Percentiles rank a stretch among this genome's conserved stretches.
phyloP scores from a whole-genome alignment of 306 rosid genomes.

The Canavalia gladiata region DNA sequence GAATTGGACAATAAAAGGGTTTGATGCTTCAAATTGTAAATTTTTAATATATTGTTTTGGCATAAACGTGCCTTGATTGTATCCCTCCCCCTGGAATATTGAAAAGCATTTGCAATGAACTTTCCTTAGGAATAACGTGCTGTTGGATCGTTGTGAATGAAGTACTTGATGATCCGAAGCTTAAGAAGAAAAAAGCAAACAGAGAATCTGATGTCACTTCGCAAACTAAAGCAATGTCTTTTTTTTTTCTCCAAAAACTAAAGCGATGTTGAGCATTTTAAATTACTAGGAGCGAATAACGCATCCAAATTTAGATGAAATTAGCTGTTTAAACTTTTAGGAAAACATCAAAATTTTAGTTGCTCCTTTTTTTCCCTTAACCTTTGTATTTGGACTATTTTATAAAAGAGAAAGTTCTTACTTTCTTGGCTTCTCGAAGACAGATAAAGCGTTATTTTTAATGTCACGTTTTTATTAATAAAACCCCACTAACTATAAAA shows the following conservation, averaged over 20 bases:
- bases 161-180: background rate
- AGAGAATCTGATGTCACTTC: constrained; percentile 40
- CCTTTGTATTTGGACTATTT: background rate
- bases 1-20: constrained; percentile 59
- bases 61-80: constrained; percentile 48
- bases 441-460: background rate
- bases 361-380: background rate
- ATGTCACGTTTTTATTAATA: background rate
- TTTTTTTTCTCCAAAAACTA: background rate
- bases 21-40: constrained; percentile 53
- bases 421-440: background rate
- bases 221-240: constrained; percentile 1
- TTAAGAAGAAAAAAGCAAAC: background rate
- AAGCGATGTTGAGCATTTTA: constrained; percentile 34
- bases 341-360: background rate
- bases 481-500: background rate
- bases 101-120: constrained; percentile 41
- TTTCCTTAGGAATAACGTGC: constrained; percentile 40
- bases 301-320: constrained; percentile 21
- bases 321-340: background rate
- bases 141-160: constrained; percentile 30
- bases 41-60: constrained; percentile 49
- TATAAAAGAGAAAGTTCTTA: background rate
- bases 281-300: background rate
- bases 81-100: constrained; percentile 40